Evolutionary conservation across 2,329 filamentous ascomycete genomes (phyloP).

Genomic region (Calonectria montana): DNA sequence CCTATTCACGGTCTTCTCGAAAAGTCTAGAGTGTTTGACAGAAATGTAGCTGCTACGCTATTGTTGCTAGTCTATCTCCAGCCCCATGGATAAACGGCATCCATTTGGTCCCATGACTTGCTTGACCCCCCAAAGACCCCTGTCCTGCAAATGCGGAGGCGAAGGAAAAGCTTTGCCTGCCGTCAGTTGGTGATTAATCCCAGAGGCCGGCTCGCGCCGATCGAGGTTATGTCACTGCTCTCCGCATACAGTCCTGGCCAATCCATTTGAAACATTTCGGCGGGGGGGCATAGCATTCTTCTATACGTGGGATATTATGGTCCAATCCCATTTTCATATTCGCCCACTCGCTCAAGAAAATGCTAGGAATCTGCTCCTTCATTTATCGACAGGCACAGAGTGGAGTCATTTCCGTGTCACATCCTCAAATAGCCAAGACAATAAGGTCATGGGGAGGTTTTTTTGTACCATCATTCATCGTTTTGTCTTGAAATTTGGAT

Average conservation of each 20-base stretch:
- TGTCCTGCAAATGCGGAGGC: not conserved
- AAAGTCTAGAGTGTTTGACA: not conserved
- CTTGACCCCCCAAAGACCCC: not conserved
- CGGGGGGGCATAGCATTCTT: not conserved
- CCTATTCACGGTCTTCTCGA: not conserved
- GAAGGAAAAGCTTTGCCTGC: constrained; percentile 4
- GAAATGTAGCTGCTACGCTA: too few relatives aligned
- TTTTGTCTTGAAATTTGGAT: not conserved
- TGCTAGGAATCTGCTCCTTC: not conserved
- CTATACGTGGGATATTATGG: not conserved
- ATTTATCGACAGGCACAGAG: not conserved
- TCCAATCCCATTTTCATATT: not conserved
- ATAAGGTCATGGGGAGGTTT: not conserved
- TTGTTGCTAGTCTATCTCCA: too few relatives aligned
- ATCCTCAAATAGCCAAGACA: not conserved
- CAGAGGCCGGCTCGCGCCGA: not conserved
- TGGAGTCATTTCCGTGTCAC: not conserved
- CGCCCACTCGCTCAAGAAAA: not conserved
- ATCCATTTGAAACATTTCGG: not conserved
- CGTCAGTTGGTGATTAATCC: not conserved
- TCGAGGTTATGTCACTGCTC: not conserved
- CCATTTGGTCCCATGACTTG: not conserved
- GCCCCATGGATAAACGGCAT: not conserved
- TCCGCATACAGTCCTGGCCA: not conserved
- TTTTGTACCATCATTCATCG: not conserved